These are phyloP conservation scores for Elongisporangium senticosum DNA, from an alignment of 352 stramenopile species.

Conservation along the genomic window DNA sequence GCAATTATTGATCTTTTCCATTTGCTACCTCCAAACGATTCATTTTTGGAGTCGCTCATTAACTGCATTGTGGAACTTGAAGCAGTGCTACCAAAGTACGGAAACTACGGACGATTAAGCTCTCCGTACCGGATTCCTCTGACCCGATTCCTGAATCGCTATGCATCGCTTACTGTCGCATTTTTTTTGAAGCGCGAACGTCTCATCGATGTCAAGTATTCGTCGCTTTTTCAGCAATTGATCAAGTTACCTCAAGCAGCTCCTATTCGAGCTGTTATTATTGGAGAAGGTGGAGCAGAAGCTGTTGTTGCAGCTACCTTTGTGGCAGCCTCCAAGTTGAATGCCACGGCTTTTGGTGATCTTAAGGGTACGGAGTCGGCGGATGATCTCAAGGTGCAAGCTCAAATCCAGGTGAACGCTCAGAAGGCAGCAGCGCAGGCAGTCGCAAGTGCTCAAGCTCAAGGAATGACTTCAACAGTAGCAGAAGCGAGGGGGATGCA, in stretches of 20 bases:
- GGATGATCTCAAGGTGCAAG: slow-evolving; percentile 77
- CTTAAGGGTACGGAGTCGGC: slow-evolving; percentile 29
- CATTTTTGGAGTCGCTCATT: slow-evolving; percentile 95
- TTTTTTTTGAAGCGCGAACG: slow-evolving; percentile 87
- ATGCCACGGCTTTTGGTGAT: slow-evolving; percentile 27
- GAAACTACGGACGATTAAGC: slow-evolving; percentile 81
- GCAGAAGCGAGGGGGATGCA: slow-evolving; percentile 77
- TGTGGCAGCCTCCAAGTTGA: slow-evolving; percentile 58
- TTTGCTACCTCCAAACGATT: slow-evolving; percentile 90
- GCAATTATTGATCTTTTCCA: slow-evolving; percentile 96
- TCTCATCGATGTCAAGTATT: slow-evolving; percentile 84
- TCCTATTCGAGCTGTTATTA: slow-evolving; percentile 86
- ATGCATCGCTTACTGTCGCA: slow-evolving; percentile 74
- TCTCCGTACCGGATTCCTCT: slow-evolving; percentile 92
- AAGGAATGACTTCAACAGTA: slow-evolving; percentile 62
- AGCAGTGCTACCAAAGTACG: slow-evolving; percentile 87
- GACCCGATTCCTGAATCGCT: slow-evolving; percentile 92
- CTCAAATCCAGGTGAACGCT: slow-evolving; percentile 81
- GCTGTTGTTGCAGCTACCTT: slow-evolving; percentile 93
- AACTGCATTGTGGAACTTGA: slow-evolving; percentile 94
- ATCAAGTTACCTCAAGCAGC: slow-evolving; percentile 88
- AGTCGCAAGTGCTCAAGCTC: slow-evolving; percentile 65
- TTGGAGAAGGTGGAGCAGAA: slow-evolving; percentile 81
- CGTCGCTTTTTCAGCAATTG: slow-evolving; percentile 92
- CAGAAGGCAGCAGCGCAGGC: slow-evolving; percentile 80